Base-by-base conservation (phyloP, 768 basidiomycete species). In the Tulasnella sp. region DNA sequence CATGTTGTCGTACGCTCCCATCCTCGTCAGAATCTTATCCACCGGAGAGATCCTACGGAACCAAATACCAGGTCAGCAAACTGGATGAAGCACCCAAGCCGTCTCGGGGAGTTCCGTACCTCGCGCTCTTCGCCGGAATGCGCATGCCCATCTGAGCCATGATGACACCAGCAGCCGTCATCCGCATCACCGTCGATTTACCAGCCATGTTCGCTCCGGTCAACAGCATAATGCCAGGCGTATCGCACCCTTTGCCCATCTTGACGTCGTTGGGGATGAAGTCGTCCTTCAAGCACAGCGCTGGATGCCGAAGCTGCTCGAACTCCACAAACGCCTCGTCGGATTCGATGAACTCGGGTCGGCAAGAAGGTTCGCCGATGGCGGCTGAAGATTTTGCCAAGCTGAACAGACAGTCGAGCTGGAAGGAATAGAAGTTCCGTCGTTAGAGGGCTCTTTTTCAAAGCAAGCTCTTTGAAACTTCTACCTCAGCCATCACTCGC, bases 1-100 rank as follows among this genome's bases (percentile, higher is more conserved):
- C 94, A 97, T 96, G 84, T 96, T 96, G 84, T 99, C 97, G 85
- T 98, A 98, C 3, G 98, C 98, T 14, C 98, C 98, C 98, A 99
- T 99, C 37, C 97, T 92, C 2, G 98, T 98, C 80, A 96, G 90
- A 82, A 99, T 98, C 18, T 93, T 88, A 84, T 99, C 97, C 2
- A 98, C 91, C 1, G 98, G 96, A 81, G 93, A 93, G 73, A 99
- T 85, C 48, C 96, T 96, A 72, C 40, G 7, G 82, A 76, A 80
- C 41, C 83, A 82, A 34, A 69, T 44, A 8, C 20, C 24, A 78
- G 6, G 50, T 22, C 12, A 22, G 24, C 46, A 48, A 42, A 16
- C 41, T 6, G 18, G 34, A 69, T 37, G 11, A 7, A 37, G 41
- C 7, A 37, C 73, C 11, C 37, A 77, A 54, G 12, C 8, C 54